Percentiles rank a stretch among this genome's conserved stretches.
These are phyloP conservation scores for Closterium sp. DNA, from an alignment of 139 green algal genomes.

Conservation along the genomic window DNA sequence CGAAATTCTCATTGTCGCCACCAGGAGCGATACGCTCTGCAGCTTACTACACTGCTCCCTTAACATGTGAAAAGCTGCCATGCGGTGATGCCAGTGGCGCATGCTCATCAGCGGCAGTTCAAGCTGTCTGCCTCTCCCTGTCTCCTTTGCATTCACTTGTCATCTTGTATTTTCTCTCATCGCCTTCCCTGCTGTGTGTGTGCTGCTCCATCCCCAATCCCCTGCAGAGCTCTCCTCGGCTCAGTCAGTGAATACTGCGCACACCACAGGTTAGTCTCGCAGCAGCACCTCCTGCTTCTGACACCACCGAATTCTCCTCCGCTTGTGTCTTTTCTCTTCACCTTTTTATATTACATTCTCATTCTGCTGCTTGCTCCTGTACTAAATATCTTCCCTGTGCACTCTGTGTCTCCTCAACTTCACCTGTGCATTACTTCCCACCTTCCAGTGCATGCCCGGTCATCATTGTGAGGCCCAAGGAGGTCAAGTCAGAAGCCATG, in stretches of 20 bases:
- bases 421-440: background rate
- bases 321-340: background rate
- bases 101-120: too few relatives aligned
- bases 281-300: background rate
- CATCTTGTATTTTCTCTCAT: background rate
- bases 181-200: background rate
- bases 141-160: background rate
- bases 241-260: background rate
- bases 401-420: background rate
- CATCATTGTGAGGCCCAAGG: background rate
- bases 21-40: background rate
- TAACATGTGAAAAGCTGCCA: too few relatives aligned
- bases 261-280: background rate
- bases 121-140: too few relatives aligned
- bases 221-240: background rate
- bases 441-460: background rate
- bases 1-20: conserved; percentile 14
- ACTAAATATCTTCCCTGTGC: background rate
- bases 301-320: background rate
- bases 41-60: too few relatives aligned
- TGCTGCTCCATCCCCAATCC: background rate
- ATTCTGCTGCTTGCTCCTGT: background rate
- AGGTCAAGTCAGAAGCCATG: background rate
- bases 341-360: background rate
- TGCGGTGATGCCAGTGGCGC: too few relatives aligned